Base-by-base conservation (phyloP, 495 filamentous ascomycete species). In the Barbatosphaeria neglecta region DNA sequence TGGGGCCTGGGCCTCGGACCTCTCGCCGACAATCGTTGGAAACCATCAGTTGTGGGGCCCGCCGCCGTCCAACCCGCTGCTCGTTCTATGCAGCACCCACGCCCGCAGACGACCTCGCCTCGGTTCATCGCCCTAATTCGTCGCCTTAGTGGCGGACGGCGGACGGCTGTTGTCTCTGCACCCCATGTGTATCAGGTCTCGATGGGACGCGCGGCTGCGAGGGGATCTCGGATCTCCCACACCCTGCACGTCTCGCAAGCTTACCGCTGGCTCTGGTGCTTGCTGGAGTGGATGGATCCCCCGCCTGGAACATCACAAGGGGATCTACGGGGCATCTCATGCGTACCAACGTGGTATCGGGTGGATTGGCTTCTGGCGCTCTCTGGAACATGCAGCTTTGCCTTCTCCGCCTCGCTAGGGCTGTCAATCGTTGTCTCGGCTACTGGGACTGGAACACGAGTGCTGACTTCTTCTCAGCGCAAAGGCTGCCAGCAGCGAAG, bases 171-270 rank as follows among this genome's bases (percentile, higher is more conserved):
- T n/a, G n/a, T n/a, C n/a, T n/a, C n/a, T n/a, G n/a, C n/a, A n/a
- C n/a, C n/a, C n/a, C n/a, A n/a, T n/a, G 22, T 46, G 44, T 49
- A 20, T 28, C 43, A 39, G 47, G 35, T 37, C 37, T 27, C 24
- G 37, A 44, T 38, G 31, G 27, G 27, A 31, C 27, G 27, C 15
- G 27, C 2, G 15, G 9, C 27, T 31, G 27, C 27, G 9, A 31
- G 27, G 27, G 27, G 31, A 35, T 35, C 31, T 35, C 13, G 27
- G 31, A 35, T 35, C 31, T 35, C 13, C 44, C 50, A 17, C 20
- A 46, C 55, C 52, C 44, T 52, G 47, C 42, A 45, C 55, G 55
- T 58, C 51, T 55, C 55, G 52, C 46, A 48, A 48, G 51, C 54
- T 44, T 46, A 22, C 31, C 33, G 19, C 25, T 37, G n/a, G n/a